These are phyloP conservation scores for Saturnispora halmiae DNA, from an alignment of 805 yeast species.

Conservation along the genomic window DNA sequence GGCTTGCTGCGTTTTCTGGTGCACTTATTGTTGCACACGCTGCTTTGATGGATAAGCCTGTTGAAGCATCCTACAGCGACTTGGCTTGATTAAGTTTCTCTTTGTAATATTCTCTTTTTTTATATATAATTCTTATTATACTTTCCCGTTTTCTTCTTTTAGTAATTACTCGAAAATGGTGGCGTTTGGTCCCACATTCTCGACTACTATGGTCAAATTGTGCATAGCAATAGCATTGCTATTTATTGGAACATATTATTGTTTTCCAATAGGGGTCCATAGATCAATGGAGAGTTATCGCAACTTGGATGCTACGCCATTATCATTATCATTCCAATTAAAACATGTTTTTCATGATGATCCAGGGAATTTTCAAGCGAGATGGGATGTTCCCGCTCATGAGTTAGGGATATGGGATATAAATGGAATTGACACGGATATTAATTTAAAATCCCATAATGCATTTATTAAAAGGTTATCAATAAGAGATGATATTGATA, in stretches of 20 bases:
- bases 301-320: too few species aligned
- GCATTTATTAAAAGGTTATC: slow-evolving; percentile 30
- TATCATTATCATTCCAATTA: slow-evolving; percentile 26
- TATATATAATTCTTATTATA: not conserved
- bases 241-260: not conserved
- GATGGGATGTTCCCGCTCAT: slow-evolving; percentile 22
- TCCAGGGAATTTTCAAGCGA: slow-evolving; percentile 37
- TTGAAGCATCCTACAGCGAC: slow-evolving; percentile 89
- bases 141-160: too few species aligned
- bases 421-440: slow-evolving; percentile 11
- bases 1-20: slow-evolving; percentile 85
- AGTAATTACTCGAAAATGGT: not conserved
- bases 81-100: slow-evolving; percentile 24
- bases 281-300: too few species aligned
- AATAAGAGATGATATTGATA: slow-evolving; percentile 43
- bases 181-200: not conserved
- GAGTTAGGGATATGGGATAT: not conserved
- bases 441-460: slow-evolving; percentile 13
- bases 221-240: not conserved
- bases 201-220: not conserved
- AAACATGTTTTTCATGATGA: slow-evolving; percentile 59
- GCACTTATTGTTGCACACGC: slow-evolving; percentile 80
- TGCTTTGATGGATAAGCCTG: slow-evolving; percentile 85
- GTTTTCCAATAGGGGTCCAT: not conserved
- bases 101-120: not conserved